Evolutionary conservation across 2,329 filamentous ascomycete genomes (phyloP).

Genomic region (Colletotrichum sp.): DNA sequence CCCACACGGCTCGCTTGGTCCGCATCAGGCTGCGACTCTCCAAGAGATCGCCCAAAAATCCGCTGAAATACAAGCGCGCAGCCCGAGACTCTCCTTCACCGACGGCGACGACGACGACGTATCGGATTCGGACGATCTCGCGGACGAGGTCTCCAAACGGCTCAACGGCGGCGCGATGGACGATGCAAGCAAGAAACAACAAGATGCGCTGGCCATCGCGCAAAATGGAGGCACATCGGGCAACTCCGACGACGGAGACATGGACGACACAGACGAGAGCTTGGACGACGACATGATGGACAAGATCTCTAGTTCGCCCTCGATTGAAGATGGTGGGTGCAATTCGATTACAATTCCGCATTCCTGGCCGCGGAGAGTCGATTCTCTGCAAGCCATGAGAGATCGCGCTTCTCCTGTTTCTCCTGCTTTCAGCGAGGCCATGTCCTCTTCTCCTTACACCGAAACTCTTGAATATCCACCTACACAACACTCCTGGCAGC

Average conservation of each 20-base stretch:
- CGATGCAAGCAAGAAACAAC: constrained; percentile 34
- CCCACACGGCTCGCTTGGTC: constrained; percentile 53
- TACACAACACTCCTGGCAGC: constrained; percentile 27
- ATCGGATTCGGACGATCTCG: constrained; percentile 50
- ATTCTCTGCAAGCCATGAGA: constrained; percentile 42
- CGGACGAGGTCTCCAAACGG: constrained; percentile 43
- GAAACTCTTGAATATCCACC: constrained; percentile 38
- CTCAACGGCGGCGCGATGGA: constrained; percentile 34
- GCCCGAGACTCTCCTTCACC: constrained; percentile 63
- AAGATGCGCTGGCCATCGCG: constrained; percentile 57
- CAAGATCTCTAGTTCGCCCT: constrained; percentile 97
- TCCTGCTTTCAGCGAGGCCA: constrained; percentile 35
- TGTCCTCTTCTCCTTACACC: constrained; percentile 48
- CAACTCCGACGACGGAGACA: constrained; percentile 64
- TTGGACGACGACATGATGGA: constrained; percentile 94
- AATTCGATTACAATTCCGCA: constrained; percentile 41
- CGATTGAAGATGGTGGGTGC: constrained; percentile 98
- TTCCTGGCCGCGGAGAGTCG: constrained; percentile 49
- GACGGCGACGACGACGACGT: constrained; percentile 41
- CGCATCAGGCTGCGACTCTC: constrained; percentile 86
- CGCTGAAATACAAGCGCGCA: constrained; percentile 72
- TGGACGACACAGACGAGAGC: constrained; percentile 74
- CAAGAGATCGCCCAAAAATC: constrained; percentile 80
- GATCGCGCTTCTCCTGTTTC: constrained; percentile 34
- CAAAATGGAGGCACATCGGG: constrained; percentile 63